Conservation (phyloP, 2,329 filamentous ascomycete species). For the Aureobasidium musti region DNA sequence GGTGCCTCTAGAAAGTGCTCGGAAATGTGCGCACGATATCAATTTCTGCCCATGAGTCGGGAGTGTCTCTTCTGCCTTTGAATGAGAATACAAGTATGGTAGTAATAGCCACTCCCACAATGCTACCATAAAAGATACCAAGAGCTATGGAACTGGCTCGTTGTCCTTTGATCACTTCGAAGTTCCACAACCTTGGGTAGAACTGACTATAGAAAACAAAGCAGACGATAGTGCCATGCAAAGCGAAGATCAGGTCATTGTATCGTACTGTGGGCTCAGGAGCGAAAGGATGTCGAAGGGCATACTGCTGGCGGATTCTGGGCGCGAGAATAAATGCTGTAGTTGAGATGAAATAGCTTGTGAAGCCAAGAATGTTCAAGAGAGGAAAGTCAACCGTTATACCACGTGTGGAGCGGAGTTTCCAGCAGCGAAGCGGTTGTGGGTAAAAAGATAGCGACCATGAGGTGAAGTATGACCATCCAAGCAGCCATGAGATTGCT, state of each 20-base stretch:
- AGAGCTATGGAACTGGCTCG: slow-evolving; percentile 64
- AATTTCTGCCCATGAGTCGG: slow-evolving; percentile 62
- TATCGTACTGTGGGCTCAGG: slow-evolving; percentile 80
- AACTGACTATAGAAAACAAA: slow-evolving; percentile 77
- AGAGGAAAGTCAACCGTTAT: slow-evolving; percentile 86
- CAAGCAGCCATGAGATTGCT: slow-evolving; percentile 20
- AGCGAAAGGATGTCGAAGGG: slow-evolving; percentile 69
- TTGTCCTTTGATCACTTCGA: slow-evolving; percentile 56
- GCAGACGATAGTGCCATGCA: slow-evolving; percentile 75
- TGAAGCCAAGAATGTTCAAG: slow-evolving; percentile 71
- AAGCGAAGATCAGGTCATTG: slow-evolving; percentile 88
- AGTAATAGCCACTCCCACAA: slow-evolving; percentile 57
- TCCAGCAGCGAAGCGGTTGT: slow-evolving; percentile 78
- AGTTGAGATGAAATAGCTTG: slow-evolving; percentile 75
- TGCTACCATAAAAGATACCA: slow-evolving; percentile 68
- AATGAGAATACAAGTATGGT: slow-evolving; percentile 50
- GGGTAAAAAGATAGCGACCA: slow-evolving; percentile 92
- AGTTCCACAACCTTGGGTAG: slow-evolving; percentile 71
- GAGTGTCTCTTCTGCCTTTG: slow-evolving; percentile 49
- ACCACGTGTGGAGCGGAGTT: slow-evolving; percentile 74
- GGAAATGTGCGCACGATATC: slow-evolving; percentile 55
- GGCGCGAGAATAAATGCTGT: slow-evolving; percentile 75
- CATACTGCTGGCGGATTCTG: slow-evolving; percentile 78
- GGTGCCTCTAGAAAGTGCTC: neutral
- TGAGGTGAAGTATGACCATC: slow-evolving; percentile 31